A percentile compares a stretch with the other conserved stretches of the same genome.
Conservation (phyloP, 1,284 basidiomycete genomes). For the Rhodotorula sp. region DNA sequence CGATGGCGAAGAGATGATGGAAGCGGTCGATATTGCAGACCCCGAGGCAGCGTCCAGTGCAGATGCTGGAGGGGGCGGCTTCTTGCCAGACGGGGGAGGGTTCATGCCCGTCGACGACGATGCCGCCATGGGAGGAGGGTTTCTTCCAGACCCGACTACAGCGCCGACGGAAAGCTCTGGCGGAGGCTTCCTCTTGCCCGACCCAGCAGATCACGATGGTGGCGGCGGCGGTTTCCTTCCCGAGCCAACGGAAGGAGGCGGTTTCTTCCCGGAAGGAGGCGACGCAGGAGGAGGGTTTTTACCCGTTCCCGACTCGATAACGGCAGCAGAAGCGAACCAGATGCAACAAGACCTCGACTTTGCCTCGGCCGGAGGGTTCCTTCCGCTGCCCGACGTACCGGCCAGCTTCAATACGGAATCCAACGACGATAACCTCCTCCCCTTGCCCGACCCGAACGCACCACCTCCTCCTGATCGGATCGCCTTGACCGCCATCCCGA, state of each 20-base stretch:
- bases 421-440: background rate
- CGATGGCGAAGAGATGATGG: constrained; percentile 14
- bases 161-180: background rate
- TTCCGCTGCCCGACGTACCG: background rate
- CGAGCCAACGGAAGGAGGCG: background rate
- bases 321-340: background rate
- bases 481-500: constrained; percentile 13
- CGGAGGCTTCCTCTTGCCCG: background rate
- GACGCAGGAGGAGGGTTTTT: background rate
- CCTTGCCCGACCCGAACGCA: background rate
- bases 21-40: constrained; percentile 2
- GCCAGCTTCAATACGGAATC: background rate
- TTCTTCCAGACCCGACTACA: background rate
- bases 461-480: constrained; percentile 26
- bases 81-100: constrained; percentile 8
- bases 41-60: background rate
- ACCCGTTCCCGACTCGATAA: background rate
- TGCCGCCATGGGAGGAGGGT: background rate
- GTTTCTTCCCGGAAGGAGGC: background rate
- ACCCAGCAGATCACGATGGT: background rate
- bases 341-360: constrained; percentile 3
- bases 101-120: constrained; percentile 12
- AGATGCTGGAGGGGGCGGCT: background rate
- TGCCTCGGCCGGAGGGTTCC: constrained; percentile 10
- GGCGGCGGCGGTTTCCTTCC: constrained; percentile 3